phyloP scores from a whole-genome alignment of 306 rosid species.

The Dalbergia oliveri region DNA sequence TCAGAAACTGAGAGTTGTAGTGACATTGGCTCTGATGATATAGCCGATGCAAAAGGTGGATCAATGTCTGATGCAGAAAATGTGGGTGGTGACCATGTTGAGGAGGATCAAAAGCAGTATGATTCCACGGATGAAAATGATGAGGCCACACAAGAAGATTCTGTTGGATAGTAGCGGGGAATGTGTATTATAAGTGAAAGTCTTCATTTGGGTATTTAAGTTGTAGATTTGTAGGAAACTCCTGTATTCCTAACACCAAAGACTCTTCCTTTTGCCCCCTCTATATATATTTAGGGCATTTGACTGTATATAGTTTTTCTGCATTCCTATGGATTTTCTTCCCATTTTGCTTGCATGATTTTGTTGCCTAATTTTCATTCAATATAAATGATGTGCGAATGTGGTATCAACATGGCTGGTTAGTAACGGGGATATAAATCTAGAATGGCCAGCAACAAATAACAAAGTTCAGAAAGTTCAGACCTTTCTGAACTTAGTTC shows the following conservation, averaged over 20 bases:
- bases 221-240: slow-evolving; percentile 40
- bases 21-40: slow-evolving; percentile 48
- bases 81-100: slow-evolving; percentile 57
- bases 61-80: slow-evolving; percentile 77
- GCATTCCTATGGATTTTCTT: not conserved
- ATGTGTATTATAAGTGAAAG: not conserved
- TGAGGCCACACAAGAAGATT: slow-evolving; percentile 66
- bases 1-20: slow-evolving; percentile 71
- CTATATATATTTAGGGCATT: not conserved
- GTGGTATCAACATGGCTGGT: not conserved
- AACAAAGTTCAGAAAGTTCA: not conserved
- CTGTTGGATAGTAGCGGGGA: slow-evolving; percentile 52
- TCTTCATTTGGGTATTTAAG: slow-evolving; percentile 1
- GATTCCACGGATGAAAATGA: slow-evolving; percentile 77
- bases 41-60: slow-evolving; percentile 48
- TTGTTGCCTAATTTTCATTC: not conserved
- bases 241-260: slow-evolving; percentile 8
- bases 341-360: not conserved
- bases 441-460: not conserved
- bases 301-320: not conserved
- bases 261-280: not conserved
- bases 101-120: slow-evolving; percentile 53
- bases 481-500: not conserved
- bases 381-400: not conserved
- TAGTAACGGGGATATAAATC: not conserved